Evolutionary conservation across 768 basidiomycete species (phyloP).

Genomic region (Mycena indigotica): DNA sequence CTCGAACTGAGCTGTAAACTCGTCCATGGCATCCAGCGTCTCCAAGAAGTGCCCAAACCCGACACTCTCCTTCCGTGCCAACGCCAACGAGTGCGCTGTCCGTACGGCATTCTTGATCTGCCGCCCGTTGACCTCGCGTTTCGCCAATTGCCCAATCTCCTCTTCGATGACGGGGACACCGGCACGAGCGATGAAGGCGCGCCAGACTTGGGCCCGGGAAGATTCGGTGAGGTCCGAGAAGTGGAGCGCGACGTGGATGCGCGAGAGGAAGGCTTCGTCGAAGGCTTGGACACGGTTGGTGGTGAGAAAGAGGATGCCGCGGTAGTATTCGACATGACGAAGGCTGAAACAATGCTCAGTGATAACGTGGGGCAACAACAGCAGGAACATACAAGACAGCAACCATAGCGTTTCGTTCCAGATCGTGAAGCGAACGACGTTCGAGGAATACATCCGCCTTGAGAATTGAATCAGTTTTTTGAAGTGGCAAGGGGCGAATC

Average conservation of each 20-base stretch:
- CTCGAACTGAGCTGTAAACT: conserved; percentile 54
- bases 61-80: conserved; percentile 48
- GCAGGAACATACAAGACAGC: conserved; percentile 55
- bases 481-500: background rate
- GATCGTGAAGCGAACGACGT: conserved; percentile 62
- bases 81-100: conserved; percentile 63
- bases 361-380: conserved; percentile 18
- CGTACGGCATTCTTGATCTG: conserved; percentile 73
- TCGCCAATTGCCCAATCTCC: conserved; percentile 49
- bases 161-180: conserved; percentile 38
- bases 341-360: conserved; percentile 39
- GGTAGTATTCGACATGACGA: conserved; percentile 60
- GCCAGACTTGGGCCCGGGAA: conserved; percentile 64
- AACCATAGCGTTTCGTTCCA: conserved; percentile 72
- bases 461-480: conserved; percentile 10
- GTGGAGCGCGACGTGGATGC: conserved; percentile 67
- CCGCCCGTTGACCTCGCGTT: conserved; percentile 59
- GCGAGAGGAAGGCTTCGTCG: conserved; percentile 70
- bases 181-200: conserved; percentile 53
- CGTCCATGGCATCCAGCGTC: conserved; percentile 63
- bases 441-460: conserved; percentile 74
- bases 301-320: conserved; percentile 58
- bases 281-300: conserved; percentile 61
- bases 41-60: conserved; percentile 54
- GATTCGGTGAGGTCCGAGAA: conserved; percentile 57